Evolutionary conservation across 1,139 yeast genomes (phyloP).

Genomic region (Taphrina pruni): DNA sequence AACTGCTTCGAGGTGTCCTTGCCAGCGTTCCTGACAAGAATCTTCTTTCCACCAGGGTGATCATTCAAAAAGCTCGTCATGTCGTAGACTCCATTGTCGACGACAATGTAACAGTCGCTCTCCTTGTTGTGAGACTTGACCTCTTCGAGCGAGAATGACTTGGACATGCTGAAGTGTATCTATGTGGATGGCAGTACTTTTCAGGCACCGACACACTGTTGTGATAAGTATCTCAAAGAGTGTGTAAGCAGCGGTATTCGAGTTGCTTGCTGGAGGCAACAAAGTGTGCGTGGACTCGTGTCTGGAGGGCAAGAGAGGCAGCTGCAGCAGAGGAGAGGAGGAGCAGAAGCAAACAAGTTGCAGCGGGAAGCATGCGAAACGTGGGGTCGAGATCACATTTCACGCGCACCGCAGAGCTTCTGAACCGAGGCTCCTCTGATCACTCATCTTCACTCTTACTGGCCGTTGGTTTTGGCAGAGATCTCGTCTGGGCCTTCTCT

Average conservation of each 20-base stretch:
- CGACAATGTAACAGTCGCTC: slow-evolving; percentile 31
- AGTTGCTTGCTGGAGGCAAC: background rate
- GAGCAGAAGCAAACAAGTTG: background rate
- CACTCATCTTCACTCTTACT: too few relatives aligned
- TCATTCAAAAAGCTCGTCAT: slow-evolving; percentile 78
- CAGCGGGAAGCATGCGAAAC: background rate
- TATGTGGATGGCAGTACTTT: background rate
- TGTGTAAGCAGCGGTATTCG: background rate
- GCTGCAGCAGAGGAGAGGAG: background rate
- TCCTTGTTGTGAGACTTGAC: slow-evolving; percentile 35
- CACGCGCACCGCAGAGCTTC: background rate
- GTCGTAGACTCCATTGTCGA: slow-evolving; percentile 64
- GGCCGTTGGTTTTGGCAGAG: too few relatives aligned
- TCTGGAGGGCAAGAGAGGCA: background rate
- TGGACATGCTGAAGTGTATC: background rate
- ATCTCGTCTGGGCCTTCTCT: background rate
- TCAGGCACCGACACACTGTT: too few relatives aligned
- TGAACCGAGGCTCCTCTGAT: background rate
- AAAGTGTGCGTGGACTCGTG: too few relatives aligned
- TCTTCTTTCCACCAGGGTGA: slow-evolving; percentile 73
- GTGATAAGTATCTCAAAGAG: background rate
- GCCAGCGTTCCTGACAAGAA: slow-evolving; percentile 81
- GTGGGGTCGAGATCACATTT: background rate
- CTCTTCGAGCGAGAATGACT: slow-evolving; percentile 36
- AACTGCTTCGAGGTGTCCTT: slow-evolving; percentile 85